Base-by-base conservation (phyloP, 345 rosid species). In the Dovyalis caffra region DNA sequence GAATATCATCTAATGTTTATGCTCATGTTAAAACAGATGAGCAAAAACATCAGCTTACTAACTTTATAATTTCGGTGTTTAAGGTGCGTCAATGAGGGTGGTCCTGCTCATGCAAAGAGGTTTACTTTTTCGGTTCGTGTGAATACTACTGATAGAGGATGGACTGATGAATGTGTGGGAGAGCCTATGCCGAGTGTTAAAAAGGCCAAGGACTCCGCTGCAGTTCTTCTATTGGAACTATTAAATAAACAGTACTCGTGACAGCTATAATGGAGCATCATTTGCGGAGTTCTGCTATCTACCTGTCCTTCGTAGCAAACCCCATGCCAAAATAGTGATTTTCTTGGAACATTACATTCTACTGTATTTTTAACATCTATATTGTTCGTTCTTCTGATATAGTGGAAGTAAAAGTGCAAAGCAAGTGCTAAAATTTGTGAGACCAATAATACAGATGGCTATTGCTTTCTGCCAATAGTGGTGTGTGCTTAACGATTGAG, bases 181-280 rank as follows among this genome's bases (percentile, higher is more conserved):
- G 98, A 93, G 86, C 92, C 99, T 0, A 93, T 95, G 99, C 98
- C 99, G 1, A 95, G 98, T 70, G 98, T 95, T 23, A 95, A 95
- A 74, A 95, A 95, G 87, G 99, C 99, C 37, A 95, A 95, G 84
- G 99, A 93, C 84, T 95, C 99, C 3, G 95, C 99, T 49, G 99
- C 99, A 0, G 74, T 84, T 83, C 91, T 95, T 68, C 88, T 95
- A 5, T 83, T 95, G 83, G 86, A 93, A 73, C 94, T 91, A 63
- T 49, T 93, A 34, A 91, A 85, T 74, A 86, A 82, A 79, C 56
- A 82, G 72, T 90, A 85, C 78, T 79, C 97, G 14, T 82, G 64
- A 80, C 34, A 3, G 12, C 20, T 15, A 3, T 10, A 31, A 15
- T 6, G 11, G 15, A 6, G 8, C 10, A n/a, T 7, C 37, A 16